Percentiles rank a stretch among this genome's conserved stretches.
These are phyloP conservation scores for Suillus sp. DNA, from an alignment of 768 basidiomycete species.

Conservation along the genomic window DNA sequence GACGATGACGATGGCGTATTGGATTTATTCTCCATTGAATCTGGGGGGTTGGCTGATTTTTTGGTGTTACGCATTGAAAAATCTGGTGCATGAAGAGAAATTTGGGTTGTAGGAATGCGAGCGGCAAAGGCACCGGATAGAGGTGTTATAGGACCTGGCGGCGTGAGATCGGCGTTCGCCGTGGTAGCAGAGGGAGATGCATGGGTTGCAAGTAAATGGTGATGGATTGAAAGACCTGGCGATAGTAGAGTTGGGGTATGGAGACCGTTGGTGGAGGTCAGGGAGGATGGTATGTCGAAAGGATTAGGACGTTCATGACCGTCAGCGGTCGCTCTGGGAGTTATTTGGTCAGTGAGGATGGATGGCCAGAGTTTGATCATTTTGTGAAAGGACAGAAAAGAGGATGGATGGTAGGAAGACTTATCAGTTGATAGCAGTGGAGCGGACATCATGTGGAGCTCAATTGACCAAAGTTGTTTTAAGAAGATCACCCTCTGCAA, in stretches of 20 bases:
- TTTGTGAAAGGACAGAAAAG: constrained; percentile 28
- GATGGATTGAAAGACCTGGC: constrained; percentile 24
- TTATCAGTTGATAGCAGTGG: constrained; percentile 14
- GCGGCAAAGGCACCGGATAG: constrained; percentile 50
- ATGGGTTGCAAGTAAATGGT: constrained; percentile 32
- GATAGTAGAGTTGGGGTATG: constrained; percentile 20
- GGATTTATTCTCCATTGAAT: constrained; percentile 39
- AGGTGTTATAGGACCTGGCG: constrained; percentile 51
- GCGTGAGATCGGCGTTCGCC: constrained; percentile 38
- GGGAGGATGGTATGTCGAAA: constrained; percentile 51
- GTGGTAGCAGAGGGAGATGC: constrained; percentile 24
- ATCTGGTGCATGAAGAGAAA: constrained; percentile 84
- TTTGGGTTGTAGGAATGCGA: constrained; percentile 55
- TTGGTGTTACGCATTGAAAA: constrained; percentile 75
- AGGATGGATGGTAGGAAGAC: constrained; percentile 1
- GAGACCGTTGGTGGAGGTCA: constrained; percentile 12
- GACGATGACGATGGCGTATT: constrained; percentile 44
- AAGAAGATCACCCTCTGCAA: not conserved
- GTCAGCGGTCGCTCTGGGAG: constrained; percentile 52
- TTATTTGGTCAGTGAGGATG: constrained; percentile 53
- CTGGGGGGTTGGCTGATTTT: constrained; percentile 35
- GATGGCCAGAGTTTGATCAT: constrained; percentile 76
- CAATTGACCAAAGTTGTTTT: not conserved
- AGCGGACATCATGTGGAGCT: constrained; percentile 4
- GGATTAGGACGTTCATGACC: constrained; percentile 56